Evolutionary conservation across 176 grass and related monocot species (phyloP).

Genomic region (Sorghum bicolor): Sorghum_bicolor_NCBIv3 NC_012877.2:59751501-59752000

Average conservation of each 20-base stretch:
- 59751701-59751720: no score
- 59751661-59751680: no score
- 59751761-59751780: background rate
- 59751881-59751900: background rate
- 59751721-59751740: background rate
- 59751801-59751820: no score
- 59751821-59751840: background rate
- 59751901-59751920: background rate
- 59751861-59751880: background rate
- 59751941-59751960: background rate
- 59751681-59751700: no score
- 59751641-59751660: no score
- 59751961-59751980: background rate
- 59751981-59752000: background rate
- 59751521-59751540: background rate
- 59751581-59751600: background rate
- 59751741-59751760: background rate
- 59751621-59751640: no score
- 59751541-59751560: background rate
- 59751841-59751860: background rate
- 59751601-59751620: no score
- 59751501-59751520: no score
- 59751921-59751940: background rate
- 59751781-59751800: background rate
- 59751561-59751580: conserved; percentile 15